phyloP scores from a whole-genome alignment of 768 basidiomycete species.

The Agrocybe pediades region DNA sequence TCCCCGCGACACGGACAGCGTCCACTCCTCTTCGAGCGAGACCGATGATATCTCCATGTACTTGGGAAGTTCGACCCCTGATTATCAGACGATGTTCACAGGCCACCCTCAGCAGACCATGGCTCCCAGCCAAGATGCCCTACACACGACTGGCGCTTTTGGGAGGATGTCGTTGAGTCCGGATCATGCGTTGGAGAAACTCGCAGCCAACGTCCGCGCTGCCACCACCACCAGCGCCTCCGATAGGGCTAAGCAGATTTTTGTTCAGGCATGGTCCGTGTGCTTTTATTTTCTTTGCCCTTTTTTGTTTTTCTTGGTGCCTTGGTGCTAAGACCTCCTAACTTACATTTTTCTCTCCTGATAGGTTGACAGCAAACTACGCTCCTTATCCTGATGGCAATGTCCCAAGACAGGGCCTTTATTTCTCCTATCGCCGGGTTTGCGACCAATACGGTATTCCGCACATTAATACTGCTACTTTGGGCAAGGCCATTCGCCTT shows the following conservation, averaged over 20 bases:
- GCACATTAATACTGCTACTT: conserved; percentile 93
- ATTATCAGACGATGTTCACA: conserved; percentile 71
- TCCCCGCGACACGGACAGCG: conserved; percentile 82
- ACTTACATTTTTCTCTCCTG: neutral
- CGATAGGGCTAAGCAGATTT: conserved; percentile 89
- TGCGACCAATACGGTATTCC: conserved; percentile 93
- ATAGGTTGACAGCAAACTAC: conserved; percentile 86
- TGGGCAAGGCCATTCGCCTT: conserved; percentile 91
- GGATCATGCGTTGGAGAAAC: conserved; percentile 82
- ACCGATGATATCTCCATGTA: conserved; percentile 88
- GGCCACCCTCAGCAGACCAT: conserved; percentile 39
- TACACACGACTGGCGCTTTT: conserved; percentile 74
- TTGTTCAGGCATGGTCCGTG: conserved; percentile 87
- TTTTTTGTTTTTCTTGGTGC: conserved; percentile 12
- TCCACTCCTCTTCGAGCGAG: conserved; percentile 86
- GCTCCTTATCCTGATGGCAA: conserved; percentile 91
- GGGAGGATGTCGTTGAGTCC: conserved; percentile 75
- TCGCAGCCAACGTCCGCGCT: conserved; percentile 83
- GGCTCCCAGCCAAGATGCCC: conserved; percentile 50
- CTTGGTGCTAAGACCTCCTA: conserved; percentile 15
- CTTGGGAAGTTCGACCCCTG: conserved; percentile 53
- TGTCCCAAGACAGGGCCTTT: conserved; percentile 91
- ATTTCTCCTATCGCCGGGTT: conserved; percentile 88
- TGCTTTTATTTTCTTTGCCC: conserved; percentile 12
- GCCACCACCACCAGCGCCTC: conserved; percentile 92